Percentiles rank a stretch among this genome's conserved stretches.
Evolutionary conservation across 225 moss, liverwort and hornwort species (phyloP).

Genomic region (Rhytidiadelphus loreus): DNA sequence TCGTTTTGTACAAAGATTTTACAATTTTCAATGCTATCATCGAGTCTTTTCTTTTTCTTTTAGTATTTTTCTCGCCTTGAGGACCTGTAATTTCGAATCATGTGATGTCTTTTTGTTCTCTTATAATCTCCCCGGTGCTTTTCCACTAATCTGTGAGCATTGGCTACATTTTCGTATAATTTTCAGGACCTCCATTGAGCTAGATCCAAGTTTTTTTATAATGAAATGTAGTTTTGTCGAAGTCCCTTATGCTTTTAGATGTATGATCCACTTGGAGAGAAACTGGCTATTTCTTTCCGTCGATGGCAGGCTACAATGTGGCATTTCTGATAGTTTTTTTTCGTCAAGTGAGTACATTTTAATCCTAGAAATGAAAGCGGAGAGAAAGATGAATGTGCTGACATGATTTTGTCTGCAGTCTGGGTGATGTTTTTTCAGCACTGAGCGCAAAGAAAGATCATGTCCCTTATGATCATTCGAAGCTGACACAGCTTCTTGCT

Average conservation of each 20-base stretch:
- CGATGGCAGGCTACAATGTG: background rate
- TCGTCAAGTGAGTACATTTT: background rate
- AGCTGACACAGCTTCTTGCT: slow-evolving; percentile 75
- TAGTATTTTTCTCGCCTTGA: background rate
- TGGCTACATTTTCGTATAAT: background rate
- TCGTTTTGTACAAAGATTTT: background rate
- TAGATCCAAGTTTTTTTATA: background rate
- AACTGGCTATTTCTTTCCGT: background rate
- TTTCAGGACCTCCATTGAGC: no score
- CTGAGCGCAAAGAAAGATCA: slow-evolving; percentile 70
- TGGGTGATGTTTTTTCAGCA: slow-evolving; percentile 84
- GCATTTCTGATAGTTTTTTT: background rate
- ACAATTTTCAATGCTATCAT: background rate
- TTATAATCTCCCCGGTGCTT: background rate
- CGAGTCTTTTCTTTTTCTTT: background rate
- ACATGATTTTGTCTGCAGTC: slow-evolving; percentile 21
- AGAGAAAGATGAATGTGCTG: background rate
- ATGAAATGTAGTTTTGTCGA: background rate
- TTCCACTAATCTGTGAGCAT: background rate
- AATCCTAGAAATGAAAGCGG: background rate
- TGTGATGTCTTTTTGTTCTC: background rate
- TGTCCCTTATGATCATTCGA: slow-evolving; percentile 74
- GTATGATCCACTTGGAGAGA: background rate
- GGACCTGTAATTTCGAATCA: background rate
- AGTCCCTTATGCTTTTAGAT: background rate